Evolutionary conservation across 2,329 filamentous ascomycete species (phyloP).

Genomic region (Aureobasidium leucospermi): DNA sequence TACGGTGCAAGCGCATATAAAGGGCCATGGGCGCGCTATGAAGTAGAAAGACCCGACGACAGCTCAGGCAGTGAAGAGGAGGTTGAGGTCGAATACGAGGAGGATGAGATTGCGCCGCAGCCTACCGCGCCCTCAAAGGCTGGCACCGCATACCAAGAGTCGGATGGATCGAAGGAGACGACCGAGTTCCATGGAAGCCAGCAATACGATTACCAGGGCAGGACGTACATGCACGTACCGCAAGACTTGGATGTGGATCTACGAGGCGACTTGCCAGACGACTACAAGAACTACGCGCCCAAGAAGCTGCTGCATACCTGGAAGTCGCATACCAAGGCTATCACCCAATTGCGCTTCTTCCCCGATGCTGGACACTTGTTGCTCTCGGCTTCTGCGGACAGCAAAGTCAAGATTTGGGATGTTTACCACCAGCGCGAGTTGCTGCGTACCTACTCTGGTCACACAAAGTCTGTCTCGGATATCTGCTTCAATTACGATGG

Average conservation of each 20-base stretch:
- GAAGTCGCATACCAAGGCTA: slow-evolving; percentile 70
- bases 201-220: slow-evolving; percentile 85
- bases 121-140: slow-evolving; percentile 53
- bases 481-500: slow-evolving; percentile 79
- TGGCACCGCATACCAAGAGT: slow-evolving; percentile 45
- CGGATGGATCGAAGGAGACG: slow-evolving; percentile 55
- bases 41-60: slow-evolving; percentile 62
- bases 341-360: slow-evolving; percentile 86
- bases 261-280: slow-evolving; percentile 64
- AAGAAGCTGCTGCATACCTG: slow-evolving; percentile 91
- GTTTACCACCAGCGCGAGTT: slow-evolving; percentile 85
- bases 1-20: slow-evolving; percentile 85
- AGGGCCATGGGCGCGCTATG: slow-evolving; percentile 88
- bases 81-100: slow-evolving; percentile 64
- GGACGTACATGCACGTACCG: slow-evolving; percentile 96
- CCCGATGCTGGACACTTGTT: slow-evolving; percentile 80
- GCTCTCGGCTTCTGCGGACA: slow-evolving; percentile 82
- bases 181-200: slow-evolving; percentile 78
- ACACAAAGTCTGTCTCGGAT: slow-evolving; percentile 84
- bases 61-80: slow-evolving; percentile 65
- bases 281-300: slow-evolving; percentile 81
- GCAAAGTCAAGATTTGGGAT: slow-evolving; percentile 89
- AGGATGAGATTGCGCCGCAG: slow-evolving; percentile 58
- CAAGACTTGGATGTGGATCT: slow-evolving; percentile 84
- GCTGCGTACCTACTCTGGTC: slow-evolving; percentile 83